Conservation (phyloP, 495 filamentous ascomycete species). For the Immersiella caudata region DNA sequence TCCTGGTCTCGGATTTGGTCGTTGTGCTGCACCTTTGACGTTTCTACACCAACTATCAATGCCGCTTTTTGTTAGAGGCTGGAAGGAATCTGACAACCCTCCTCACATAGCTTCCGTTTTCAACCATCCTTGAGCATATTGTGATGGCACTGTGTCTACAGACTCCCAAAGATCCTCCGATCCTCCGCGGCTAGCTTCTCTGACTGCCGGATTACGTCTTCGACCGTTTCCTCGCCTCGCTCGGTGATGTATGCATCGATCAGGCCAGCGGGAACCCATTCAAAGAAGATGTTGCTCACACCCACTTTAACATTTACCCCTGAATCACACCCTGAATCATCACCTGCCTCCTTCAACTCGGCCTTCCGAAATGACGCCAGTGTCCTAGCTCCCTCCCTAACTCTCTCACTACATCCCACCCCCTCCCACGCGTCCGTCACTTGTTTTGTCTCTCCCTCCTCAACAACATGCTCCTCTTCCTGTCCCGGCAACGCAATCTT, state of each 20-base stretch:
- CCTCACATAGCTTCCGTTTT: no score
- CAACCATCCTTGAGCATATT: no score
- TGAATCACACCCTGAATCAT: no score
- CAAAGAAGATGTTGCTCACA: conserved; percentile 65
- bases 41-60: no score
- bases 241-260: conserved; percentile 64
- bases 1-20: no score
- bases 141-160: conserved; percentile 26
- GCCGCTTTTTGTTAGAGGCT: no score
- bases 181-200: conserved; percentile 34
- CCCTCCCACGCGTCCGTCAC: conserved; percentile 34
- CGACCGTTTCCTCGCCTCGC: conserved; percentile 39
- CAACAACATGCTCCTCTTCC: conserved; percentile 39
- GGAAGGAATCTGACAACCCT: no score
- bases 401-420: no score
- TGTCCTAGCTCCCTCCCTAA: no score
- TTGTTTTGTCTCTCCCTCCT: conserved; percentile 55
- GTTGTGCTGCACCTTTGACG: no score
- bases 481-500: conserved; percentile 57
- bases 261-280: conserved; percentile 60
- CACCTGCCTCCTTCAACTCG: no score
- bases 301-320: conserved; percentile 36
- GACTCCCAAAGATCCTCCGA: conserved; percentile 35
- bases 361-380: no score
- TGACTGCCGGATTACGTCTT: conserved; percentile 38